Conservation (phyloP, 2,329 filamentous ascomycete genomes). For the Pseudogymnoascus sp. region DNA sequence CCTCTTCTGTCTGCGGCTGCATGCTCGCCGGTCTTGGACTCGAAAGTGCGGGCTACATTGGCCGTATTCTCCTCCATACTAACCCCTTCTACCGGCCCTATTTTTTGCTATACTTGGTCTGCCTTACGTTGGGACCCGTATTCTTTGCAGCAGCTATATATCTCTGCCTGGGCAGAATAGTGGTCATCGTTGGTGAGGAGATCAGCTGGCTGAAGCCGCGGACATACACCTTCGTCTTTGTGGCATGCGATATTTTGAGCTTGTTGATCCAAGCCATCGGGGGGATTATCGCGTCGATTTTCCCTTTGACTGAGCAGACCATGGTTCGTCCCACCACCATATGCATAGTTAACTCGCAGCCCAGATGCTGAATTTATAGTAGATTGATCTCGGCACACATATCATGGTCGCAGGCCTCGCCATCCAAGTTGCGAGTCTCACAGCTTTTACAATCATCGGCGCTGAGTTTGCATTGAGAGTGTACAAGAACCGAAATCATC, state of each 20-base stretch:
- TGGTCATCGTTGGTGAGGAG: slow-evolving; percentile 42
- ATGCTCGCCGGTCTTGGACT: slow-evolving; percentile 43
- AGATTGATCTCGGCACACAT: slow-evolving; percentile 38
- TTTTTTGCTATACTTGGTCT: slow-evolving; percentile 48
- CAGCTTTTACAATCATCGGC: slow-evolving; percentile 24
- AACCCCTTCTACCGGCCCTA: slow-evolving; percentile 41
- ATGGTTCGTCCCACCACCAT: slow-evolving; percentile 22
- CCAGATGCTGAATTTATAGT: background rate
- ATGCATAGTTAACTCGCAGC: background rate
- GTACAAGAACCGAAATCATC: background rate
- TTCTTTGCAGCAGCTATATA: slow-evolving; percentile 51
- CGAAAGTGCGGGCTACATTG: slow-evolving; percentile 49
- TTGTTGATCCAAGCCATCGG: slow-evolving; percentile 51
- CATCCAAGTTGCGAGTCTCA: slow-evolving; percentile 45
- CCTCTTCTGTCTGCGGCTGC: slow-evolving; percentile 46
- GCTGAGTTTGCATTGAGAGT: slow-evolving; percentile 13
- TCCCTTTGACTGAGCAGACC: slow-evolving; percentile 27
- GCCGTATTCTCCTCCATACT: slow-evolving; percentile 43
- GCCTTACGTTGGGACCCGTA: slow-evolving; percentile 47
- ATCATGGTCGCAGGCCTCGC: slow-evolving; percentile 51
- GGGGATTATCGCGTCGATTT: slow-evolving; percentile 46
- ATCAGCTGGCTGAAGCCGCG: slow-evolving; percentile 37
- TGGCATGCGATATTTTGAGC: slow-evolving; percentile 49
- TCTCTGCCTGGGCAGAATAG: slow-evolving; percentile 47
- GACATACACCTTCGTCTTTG: slow-evolving; percentile 50